A percentile compares a stretch with the other conserved stretches of the same genome.
Conservation (phyloP, 1,284 basidiomycete species). For the Leccinum fallax region DNA sequence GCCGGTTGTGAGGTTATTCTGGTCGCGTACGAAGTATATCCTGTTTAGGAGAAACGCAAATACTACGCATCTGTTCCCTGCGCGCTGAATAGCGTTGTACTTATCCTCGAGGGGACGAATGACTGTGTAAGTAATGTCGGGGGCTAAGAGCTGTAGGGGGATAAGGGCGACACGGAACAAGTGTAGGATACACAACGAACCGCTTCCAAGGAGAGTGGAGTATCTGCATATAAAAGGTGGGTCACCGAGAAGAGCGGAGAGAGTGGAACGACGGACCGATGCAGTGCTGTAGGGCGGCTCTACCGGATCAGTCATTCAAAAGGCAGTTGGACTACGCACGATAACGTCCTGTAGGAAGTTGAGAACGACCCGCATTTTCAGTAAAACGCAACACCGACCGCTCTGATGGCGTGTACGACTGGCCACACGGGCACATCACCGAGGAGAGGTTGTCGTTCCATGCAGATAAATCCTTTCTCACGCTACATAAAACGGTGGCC, state of each 20-base stretch:
- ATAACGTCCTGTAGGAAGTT: slow-evolving; percentile 52
- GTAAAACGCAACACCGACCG: slow-evolving; percentile 40
- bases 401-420: slow-evolving; percentile 69
- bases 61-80: slow-evolving; percentile 73
- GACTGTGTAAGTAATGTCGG: slow-evolving; percentile 87
- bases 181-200: slow-evolving; percentile 19
- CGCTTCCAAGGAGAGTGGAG: slow-evolving; percentile 34
- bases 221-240: slow-evolving; percentile 17
- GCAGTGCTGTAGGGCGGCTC: slow-evolving; percentile 23
- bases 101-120: slow-evolving; percentile 76
- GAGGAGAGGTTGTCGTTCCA: slow-evolving; percentile 43
- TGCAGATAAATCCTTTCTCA: slow-evolving; percentile 10
- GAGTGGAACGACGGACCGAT: slow-evolving; percentile 27
- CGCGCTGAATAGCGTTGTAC: slow-evolving; percentile 62
- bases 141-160: slow-evolving; percentile 61
- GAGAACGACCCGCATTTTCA: not conserved
- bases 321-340: slow-evolving; percentile 41
- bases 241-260: not conserved
- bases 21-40: slow-evolving; percentile 81
- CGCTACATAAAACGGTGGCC: not conserved
- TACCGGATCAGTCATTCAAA: slow-evolving; percentile 11
- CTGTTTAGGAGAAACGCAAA: slow-evolving; percentile 91
- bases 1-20: slow-evolving; percentile 57
- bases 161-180: slow-evolving; percentile 14
- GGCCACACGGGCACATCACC: slow-evolving; percentile 65